Evolutionary conservation across 495 filamentous ascomycete genomes (phyloP), one percentile per base, ranked within the genome.

Genomic region (Lophium mytilinum): DNA sequence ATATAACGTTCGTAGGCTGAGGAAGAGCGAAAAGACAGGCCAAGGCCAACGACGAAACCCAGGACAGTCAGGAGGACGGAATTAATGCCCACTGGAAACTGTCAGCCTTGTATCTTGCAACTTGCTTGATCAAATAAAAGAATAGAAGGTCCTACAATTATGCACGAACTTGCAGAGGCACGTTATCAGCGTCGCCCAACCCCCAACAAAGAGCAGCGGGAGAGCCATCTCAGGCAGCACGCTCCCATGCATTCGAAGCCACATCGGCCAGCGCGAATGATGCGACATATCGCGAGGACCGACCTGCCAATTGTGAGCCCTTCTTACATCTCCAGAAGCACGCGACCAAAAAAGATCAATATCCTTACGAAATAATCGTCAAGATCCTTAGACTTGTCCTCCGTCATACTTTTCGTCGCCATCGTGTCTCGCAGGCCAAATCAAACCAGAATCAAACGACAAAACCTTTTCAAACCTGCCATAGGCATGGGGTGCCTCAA

Each of bases 11-110:
- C 89, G 65, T 95, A 95, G 6, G 89, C 89, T 14, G 88, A 90
- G 0, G 87, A 87, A 60, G 82, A 87, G 49, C 89, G 84, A 74
- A 95, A 93, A 19, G 85, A 89, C 59, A 95, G 74, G 0, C 86
- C 80, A 66, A 94, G 70, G 76, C 85, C 87, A 63, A 95, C 87
- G 58, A 94, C 88, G 76, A 95, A 93, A 84, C 89, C 89, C 30
- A 88, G 81, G 10, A 94, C 84, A 12, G 88, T 94, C 36, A 95
- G 78, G 9, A 95, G 76, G 52, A 90, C 77, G 19, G 77, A 81
- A 58, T 80, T 78, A 24, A 93, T 83, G 18, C 78, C 78, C 2
- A 88, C 71, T 75, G 30, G n/a, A 19, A 37, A n/a, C 0, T 30
- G 24, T 30, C 24, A 30, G 24, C 24, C 24, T 30, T 30, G 24